phyloP scores from a whole-genome alignment of 148 eudicot genomes.

The Pouteria glomerata region DNA sequence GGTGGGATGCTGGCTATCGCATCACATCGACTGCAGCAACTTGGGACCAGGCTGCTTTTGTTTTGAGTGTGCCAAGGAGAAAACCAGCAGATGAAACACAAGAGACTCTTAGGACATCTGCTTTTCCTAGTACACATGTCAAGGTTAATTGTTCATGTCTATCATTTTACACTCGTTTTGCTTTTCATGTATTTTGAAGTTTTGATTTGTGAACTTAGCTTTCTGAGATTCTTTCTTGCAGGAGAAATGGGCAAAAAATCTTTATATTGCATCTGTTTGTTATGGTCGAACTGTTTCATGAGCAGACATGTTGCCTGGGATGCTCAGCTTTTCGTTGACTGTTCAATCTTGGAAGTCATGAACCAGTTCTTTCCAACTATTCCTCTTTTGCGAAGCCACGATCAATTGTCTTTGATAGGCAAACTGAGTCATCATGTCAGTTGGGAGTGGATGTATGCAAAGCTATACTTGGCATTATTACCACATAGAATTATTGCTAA shows the following conservation, averaged over 20 bases:
- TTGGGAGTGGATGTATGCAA: constrained; percentile 9
- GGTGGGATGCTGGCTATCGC: constrained; percentile 92
- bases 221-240: constrained; percentile 25
- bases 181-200: background rate
- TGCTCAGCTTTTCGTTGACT: background rate
- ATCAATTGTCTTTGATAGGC: background rate
- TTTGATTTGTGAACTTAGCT: background rate
- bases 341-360: background rate
- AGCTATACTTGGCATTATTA: background rate
- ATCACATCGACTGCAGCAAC: constrained; percentile 92
- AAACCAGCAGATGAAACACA: constrained; percentile 87
- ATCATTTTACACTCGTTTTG: background rate
- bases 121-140: constrained; percentile 91
- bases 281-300: constrained; percentile 76
- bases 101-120: constrained; percentile 89
- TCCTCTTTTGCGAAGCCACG: constrained; percentile 3
- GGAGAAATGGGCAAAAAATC: constrained; percentile 81
- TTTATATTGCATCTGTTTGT: constrained; percentile 64
- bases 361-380: constrained; percentile 10
- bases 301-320: constrained; percentile 12
- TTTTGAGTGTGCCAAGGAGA: constrained; percentile 78
- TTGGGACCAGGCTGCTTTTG: constrained; percentile 73
- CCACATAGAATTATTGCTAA: constrained; percentile 4
- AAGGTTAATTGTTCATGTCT: constrained; percentile 40
- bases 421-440: background rate